phyloP scores from a whole-genome alignment of 2,329 filamentous ascomycete species.

The Drechslerella dactyloides region DNA sequence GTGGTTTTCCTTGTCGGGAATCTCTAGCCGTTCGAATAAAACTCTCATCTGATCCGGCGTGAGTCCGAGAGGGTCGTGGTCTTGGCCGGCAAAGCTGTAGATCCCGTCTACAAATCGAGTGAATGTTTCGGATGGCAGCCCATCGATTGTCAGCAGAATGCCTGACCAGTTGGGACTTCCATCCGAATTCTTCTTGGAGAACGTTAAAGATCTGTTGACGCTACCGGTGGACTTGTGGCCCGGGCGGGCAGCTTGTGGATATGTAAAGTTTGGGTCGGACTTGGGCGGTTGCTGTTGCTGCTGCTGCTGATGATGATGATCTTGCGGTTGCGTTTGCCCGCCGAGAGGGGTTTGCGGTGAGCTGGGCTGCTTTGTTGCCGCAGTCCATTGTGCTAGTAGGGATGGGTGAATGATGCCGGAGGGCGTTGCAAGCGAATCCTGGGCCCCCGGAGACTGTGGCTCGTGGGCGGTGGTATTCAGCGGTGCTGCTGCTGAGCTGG shows the following conservation, averaged over 20 bases:
- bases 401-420: slow-evolving; percentile 40
- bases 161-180: slow-evolving; percentile 41
- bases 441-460: neutral
- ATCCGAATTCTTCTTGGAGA: slow-evolving; percentile 43
- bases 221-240: slow-evolving; percentile 20
- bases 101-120: slow-evolving; percentile 41
- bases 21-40: slow-evolving; percentile 28
- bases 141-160: slow-evolving; percentile 31
- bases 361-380: slow-evolving; percentile 5
- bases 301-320: no score
- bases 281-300: neutral
- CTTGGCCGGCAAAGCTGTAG: slow-evolving; percentile 30
- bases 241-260: slow-evolving; percentile 9
- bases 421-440: neutral
- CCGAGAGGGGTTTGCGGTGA: slow-evolving; percentile 6
- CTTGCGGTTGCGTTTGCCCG: slow-evolving; percentile 3
- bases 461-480: neutral
- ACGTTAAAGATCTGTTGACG: slow-evolving; percentile 37
- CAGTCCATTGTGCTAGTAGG: slow-evolving; percentile 34
- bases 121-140: slow-evolving; percentile 35
- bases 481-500: neutral
- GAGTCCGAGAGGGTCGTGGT: slow-evolving; percentile 26
- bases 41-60: slow-evolving; percentile 31
- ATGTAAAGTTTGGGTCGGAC: neutral
- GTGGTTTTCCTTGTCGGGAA: slow-evolving; percentile 35